A percentile compares a stretch with the other conserved stretches of the same genome.
phyloP scores from a whole-genome alignment of 23 red algal species.

The Gracilaria gracilis region DNA sequence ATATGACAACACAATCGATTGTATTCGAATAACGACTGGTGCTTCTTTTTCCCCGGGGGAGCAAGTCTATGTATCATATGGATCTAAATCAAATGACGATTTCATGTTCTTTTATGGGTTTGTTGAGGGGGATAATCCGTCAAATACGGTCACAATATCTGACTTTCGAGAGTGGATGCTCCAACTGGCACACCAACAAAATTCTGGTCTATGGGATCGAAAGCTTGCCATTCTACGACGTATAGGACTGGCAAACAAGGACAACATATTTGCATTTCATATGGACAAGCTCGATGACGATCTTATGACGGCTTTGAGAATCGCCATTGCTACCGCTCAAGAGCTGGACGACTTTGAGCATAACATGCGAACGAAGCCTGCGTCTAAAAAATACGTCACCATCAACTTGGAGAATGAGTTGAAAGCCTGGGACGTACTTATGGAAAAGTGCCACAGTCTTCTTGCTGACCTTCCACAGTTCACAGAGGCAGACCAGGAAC shows the following conservation, averaged over 20 bases:
- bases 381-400: background rate
- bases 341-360: slow-evolving; percentile 5
- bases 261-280: slow-evolving; percentile 30
- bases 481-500: slow-evolving; percentile 22
- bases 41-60: slow-evolving; percentile 32
- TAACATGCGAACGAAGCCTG: background rate
- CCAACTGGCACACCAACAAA: slow-evolving; percentile 1
- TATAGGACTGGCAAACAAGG: slow-evolving; percentile 20
- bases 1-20: slow-evolving; percentile 22
- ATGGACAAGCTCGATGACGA: slow-evolving; percentile 52
- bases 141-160: slow-evolving; percentile 60
- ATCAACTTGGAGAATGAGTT: slow-evolving; percentile 57
- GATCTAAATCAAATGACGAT: slow-evolving; percentile 78
- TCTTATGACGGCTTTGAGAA: slow-evolving; percentile 28
- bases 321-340: slow-evolving; percentile 29
- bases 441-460: slow-evolving; percentile 43
- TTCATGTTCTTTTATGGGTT: slow-evolving; percentile 84
- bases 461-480: slow-evolving; percentile 13
- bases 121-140: slow-evolving; percentile 73
- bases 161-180: slow-evolving; percentile 64
- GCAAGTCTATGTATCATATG: slow-evolving; percentile 86
- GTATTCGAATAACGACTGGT: slow-evolving; percentile 19
- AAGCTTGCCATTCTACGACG: slow-evolving; percentile 42
- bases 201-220: slow-evolving; percentile 27
- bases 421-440: slow-evolving; percentile 37